Evolutionary conservation across 495 filamentous ascomycete species (phyloP), one percentile per base, ranked within the genome.

Genomic region (Hypoxylon lienhwacheense): DNA sequence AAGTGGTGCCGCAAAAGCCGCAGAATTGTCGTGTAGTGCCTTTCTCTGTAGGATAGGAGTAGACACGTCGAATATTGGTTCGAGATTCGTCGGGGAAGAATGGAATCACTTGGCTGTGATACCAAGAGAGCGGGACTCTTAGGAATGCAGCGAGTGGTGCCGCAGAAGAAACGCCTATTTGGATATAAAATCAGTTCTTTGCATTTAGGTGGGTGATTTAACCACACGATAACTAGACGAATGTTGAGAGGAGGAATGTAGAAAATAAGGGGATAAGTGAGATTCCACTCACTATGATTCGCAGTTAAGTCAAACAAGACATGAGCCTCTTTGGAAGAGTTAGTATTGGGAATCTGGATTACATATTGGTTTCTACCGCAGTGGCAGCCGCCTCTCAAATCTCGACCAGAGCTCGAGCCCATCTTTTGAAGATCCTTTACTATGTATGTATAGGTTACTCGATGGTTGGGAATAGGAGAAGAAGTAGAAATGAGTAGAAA

Each of bases 341-440:
- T 60, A n/a, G n/a, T n/a, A 2, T 72, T 57, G 2, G 91, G 89
- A 21, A 90, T 76, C 20, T 78, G 69, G 49, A 96, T 81, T 12
- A 81, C 76, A 69, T 95, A 96, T 54, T 84, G 79, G 63, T 92
- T 95, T 21, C 91, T 84, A 31, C 90, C 89, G 68, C 91, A 96
- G 19, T 85, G 82, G 70, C 91, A 96, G 64, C 84, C 78, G 48
- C 91, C 90, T 44, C 76, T 79, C 19, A 96, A 75, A 22, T 26
- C 40, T 41, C 57, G 40, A 8, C 36, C 51, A 11, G 58, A 52
- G 35, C 28, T 47, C 58, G 52, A 19, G n/a, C 4, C 25, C 19
- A 14, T 12, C 29, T 11, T 11, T 26, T 8, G 24, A 26, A 26
- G n/a, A 12, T 41, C 37, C 16, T n/a, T n/a, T n/a, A n/a, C n/a